Percentiles rank a stretch among this genome's conserved stretches.
phyloP scores from a whole-genome alignment of 2,329 filamentous ascomycete species.

The Aspergillus tamarii region DNA sequence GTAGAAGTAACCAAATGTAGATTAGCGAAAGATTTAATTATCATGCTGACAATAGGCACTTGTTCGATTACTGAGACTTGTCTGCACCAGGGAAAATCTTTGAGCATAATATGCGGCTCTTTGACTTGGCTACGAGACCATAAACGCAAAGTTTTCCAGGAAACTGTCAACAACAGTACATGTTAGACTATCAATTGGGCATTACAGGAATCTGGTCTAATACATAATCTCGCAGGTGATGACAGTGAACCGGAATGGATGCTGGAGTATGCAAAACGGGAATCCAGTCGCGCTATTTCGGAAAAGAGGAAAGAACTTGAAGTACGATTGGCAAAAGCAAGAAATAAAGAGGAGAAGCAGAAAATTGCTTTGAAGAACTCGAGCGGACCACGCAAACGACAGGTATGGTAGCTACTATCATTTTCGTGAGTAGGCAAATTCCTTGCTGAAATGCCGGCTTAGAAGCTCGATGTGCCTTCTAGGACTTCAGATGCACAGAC shows the following conservation, averaged over 20 bases:
- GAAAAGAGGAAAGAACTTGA: constrained; percentile 74
- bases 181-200: constrained; percentile 33
- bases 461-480: constrained; percentile 33
- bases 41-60: neutral
- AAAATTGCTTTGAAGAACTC: constrained; percentile 55
- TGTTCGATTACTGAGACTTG: neutral
- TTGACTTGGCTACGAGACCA: constrained; percentile 88
- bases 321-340: constrained; percentile 66
- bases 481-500: constrained; percentile 40
- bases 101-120: constrained; percentile 86
- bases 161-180: constrained; percentile 52
- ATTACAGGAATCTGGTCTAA: neutral
- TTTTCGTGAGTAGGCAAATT: neutral
- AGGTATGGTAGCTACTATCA: constrained; percentile 31
- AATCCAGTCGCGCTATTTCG: constrained; percentile 68
- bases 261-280: constrained; percentile 71
- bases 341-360: constrained; percentile 63
- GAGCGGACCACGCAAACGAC: constrained; percentile 52
- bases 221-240: constrained; percentile 43
- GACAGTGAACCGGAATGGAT: constrained; percentile 86
- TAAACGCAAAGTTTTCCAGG: constrained; percentile 65
- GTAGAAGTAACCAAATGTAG: neutral
- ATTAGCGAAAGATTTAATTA: neutral
- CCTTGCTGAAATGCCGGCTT: constrained; percentile 3
- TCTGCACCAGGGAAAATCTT: constrained; percentile 72